Conservation (phyloP, 352 stramenopile species). For the Globisporangium ultimum region DNA sequence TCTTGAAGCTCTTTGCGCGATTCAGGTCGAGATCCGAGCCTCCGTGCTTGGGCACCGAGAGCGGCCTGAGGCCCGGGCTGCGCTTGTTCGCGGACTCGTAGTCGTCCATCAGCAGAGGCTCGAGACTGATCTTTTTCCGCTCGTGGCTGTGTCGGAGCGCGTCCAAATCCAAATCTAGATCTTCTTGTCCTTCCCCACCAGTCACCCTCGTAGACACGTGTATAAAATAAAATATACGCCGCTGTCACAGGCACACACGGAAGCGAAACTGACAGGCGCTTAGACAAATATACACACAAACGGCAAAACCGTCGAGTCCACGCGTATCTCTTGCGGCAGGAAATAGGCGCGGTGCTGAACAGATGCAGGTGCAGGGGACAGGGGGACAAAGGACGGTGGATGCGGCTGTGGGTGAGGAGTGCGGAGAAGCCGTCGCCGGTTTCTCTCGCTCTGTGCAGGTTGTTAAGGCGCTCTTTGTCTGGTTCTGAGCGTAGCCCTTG, state of each 20-base stretch:
- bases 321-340: too few species aligned
- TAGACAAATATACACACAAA: too few species aligned
- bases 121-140: not conserved
- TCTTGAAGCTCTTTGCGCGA: conserved; percentile 14
- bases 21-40: conserved; percentile 1
- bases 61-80: conserved; percentile 1
- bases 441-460: not conserved
- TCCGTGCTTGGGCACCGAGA: not conserved
- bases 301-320: too few species aligned
- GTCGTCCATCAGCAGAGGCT: conserved; percentile 13
- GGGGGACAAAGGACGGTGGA: not conserved
- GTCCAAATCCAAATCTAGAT: too few species aligned
- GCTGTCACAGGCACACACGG: too few species aligned
- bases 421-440: not conserved
- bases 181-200: too few species aligned
- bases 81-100: conserved; percentile 7
- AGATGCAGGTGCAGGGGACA: too few species aligned
- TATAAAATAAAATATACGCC: too few species aligned
- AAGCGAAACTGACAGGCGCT: too few species aligned
- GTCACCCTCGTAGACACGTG: too few species aligned
- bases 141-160: not conserved
- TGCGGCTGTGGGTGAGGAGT: too few species aligned
- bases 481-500: not conserved
- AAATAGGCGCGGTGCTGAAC: too few species aligned
- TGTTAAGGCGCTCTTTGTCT: not conserved